Percentiles rank a stretch among this genome's conserved stretches.
Conservation (phyloP, 306 rosid genomes). For the Quercus dentata region DNA sequence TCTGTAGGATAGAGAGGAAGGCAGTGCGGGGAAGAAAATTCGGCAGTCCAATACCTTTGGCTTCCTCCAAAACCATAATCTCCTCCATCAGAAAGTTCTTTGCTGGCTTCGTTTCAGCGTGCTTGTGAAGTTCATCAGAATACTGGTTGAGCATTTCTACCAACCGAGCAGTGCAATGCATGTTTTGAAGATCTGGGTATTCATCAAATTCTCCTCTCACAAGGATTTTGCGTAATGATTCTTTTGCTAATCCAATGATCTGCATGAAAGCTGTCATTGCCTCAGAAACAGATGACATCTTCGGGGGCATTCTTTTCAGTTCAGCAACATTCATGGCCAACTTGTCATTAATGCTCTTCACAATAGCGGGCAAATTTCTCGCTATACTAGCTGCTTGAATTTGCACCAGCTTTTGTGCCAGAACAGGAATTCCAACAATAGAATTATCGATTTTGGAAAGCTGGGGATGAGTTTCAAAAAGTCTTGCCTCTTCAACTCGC, state of each 20-base stretch:
- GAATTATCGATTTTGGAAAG: no score
- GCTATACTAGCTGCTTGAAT: no score
- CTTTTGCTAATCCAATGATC: slow-evolving; percentile 31
- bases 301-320: no score
- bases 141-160: slow-evolving; percentile 22
- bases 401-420: no score
- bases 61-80: background rate
- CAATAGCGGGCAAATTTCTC: no score
- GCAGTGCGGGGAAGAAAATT: slow-evolving; percentile 48
- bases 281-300: no score
- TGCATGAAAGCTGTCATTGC: slow-evolving; percentile 34
- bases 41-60: background rate
- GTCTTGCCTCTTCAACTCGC: no score
- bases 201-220: slow-evolving; percentile 40
- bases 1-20: slow-evolving; percentile 24
- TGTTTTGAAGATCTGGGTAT: background rate
- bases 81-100: slow-evolving; percentile 9
- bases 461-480: no score
- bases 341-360: no score
- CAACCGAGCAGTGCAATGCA: slow-evolving; percentile 37
- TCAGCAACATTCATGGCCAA: no score
- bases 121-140: background rate
- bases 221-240: slow-evolving; percentile 39
- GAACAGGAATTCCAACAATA: no score
- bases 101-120: background rate